Evolutionary conservation across 495 filamentous ascomycete genomes (phyloP), one percentile per base, ranked within the genome.

Genomic region (Xylaria venustula): DNA sequence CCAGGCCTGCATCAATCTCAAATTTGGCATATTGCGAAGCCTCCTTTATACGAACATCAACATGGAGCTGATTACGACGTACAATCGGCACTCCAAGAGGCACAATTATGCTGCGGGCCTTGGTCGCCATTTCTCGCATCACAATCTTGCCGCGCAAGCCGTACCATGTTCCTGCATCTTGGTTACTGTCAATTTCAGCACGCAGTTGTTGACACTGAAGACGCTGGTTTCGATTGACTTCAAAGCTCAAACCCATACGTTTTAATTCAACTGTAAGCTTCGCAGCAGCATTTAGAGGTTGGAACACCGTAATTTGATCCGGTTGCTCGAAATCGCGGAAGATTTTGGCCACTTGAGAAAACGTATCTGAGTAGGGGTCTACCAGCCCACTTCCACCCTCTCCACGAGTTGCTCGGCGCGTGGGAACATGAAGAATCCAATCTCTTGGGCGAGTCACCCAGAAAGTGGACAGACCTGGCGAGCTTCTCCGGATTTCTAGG

Each of bases 401-500:
- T 3, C 54, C 45, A 15, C 64, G 67, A 7, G 44, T 54, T 42
- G 73, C 72, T 19, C 28, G 48, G 1, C 67, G 60, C 0, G 11
- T 49, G 11, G 58, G 46, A 2, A 75, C 54, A 44, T 76, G 56
- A 2, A 80, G 22, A 7, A 48, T 61, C 72, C 71, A 78, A 51
- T 72, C 61, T 25, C 51, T 37, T 30, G 30, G 23, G 12, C 63
- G 67, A 5, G 65, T 62, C 0, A 47, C 53, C 85, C 84, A 89
- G 1, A 76, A 71, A 8, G 68, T 48, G 0, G 66, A 55, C 7
- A 51, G 22, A 23, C 11, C 26, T 0, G 54, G 54, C 12, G 30
- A 36, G 7, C 9, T 17, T 2, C 77, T 80, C 0, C 85, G 73
- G 37, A 87, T 79, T 58, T 89, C 82, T 9, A 90, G 64, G 3